Evolutionary conservation across 2,329 filamentous ascomycete species (phyloP).

Genomic region (Fusarium metavorans): DNA sequence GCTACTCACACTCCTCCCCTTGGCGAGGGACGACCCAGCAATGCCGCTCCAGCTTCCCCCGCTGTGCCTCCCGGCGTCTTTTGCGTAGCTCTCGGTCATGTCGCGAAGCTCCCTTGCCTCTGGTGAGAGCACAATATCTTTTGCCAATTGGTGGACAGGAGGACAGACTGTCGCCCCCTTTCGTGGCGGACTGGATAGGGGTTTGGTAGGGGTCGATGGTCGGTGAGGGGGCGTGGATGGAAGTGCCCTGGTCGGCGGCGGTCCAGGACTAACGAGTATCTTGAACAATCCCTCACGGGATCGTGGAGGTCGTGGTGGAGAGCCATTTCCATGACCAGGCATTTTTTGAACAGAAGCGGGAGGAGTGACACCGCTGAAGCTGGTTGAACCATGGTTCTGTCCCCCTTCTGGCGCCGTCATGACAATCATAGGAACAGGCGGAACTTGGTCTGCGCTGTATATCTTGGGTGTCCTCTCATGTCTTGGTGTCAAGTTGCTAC

Average conservation of each 20-base stretch:
- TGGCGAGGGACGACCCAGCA: slow-evolving; percentile 15
- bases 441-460: slow-evolving; percentile 17
- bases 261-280: slow-evolving; percentile 52
- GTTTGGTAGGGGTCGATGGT: slow-evolving; percentile 26
- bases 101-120: slow-evolving; percentile 47
- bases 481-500: slow-evolving; percentile 52
- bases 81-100: slow-evolving; percentile 47
- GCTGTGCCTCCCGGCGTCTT: slow-evolving; percentile 43
- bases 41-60: slow-evolving; percentile 50
- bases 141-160: slow-evolving; percentile 16
- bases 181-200: slow-evolving; percentile 7
- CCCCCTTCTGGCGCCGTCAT: slow-evolving; percentile 29
- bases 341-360: slow-evolving; percentile 10
- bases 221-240: slow-evolving; percentile 34
- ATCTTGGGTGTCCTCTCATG: slow-evolving; percentile 41
- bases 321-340: slow-evolving; percentile 11
- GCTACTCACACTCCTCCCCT: slow-evolving; percentile 7
- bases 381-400: slow-evolving; percentile 1
- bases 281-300: slow-evolving; percentile 22
- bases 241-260: slow-evolving; percentile 60
- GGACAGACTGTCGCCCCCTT: slow-evolving; percentile 22
- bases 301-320: slow-evolving; percentile 25
- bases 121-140: slow-evolving; percentile 29
- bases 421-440: slow-evolving; percentile 32
- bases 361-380: slow-evolving; percentile 20